Conservation (phyloP, 2,329 filamentous ascomycete genomes). For the Orbilia blumenaviensis region DNA sequence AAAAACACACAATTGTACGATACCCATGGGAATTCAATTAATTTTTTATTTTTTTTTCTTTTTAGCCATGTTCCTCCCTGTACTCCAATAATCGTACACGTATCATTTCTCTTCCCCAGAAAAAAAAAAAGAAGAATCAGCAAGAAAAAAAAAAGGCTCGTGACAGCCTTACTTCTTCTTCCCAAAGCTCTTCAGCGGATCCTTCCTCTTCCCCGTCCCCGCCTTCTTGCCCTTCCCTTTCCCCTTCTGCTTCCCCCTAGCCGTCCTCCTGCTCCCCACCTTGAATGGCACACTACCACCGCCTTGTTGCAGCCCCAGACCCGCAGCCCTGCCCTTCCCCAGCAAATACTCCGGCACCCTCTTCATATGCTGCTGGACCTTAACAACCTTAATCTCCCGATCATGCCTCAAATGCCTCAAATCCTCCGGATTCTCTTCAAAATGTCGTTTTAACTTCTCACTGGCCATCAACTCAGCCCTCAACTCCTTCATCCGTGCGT, state of each 20-base stretch:
- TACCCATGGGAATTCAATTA: constrained; percentile 24
- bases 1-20: constrained; percentile 36
- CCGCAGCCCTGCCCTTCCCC: constrained; percentile 76
- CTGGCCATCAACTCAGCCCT: constrained; percentile 89
- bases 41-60: constrained; percentile 3
- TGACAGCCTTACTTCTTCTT: constrained; percentile 26
- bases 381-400: constrained; percentile 81
- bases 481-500: constrained; percentile 87
- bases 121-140: too few relatives aligned
- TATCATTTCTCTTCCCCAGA: too few relatives aligned
- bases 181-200: constrained; percentile 56
- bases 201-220: constrained; percentile 67
- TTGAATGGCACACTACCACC: constrained; percentile 70
- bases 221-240: constrained; percentile 61
- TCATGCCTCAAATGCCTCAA: constrained; percentile 89
- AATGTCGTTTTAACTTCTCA: constrained; percentile 92
- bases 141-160: not conserved
- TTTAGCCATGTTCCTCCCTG: not conserved
- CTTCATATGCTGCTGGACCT: constrained; percentile 87
- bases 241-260: constrained; percentile 62
- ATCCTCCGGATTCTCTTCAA: constrained; percentile 95
- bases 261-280: constrained; percentile 65
- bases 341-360: constrained; percentile 94
- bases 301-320: constrained; percentile 74
- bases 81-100: constrained; percentile 19